Evolutionary conservation across 352 stramenopile species (phyloP).

Genomic region (Globisporangium paddicum): DNA sequence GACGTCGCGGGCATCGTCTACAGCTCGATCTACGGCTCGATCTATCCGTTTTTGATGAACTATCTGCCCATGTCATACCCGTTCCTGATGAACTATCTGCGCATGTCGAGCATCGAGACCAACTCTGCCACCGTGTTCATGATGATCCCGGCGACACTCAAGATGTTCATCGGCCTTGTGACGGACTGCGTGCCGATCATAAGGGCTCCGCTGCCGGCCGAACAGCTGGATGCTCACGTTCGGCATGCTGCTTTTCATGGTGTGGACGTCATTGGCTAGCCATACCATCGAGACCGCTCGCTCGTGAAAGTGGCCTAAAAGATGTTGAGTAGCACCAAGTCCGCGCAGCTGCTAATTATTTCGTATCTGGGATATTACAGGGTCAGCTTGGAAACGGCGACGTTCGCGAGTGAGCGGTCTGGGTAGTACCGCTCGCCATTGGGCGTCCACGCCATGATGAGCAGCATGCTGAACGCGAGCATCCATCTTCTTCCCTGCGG

Average conservation of each 20-base stretch:
- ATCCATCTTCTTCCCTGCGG: no score
- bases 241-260: constrained; percentile 14
- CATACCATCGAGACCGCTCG: constrained; percentile 13
- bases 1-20: constrained; percentile 18
- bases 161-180: constrained; percentile 29
- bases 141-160: constrained; percentile 23
- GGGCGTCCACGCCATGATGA: constrained; percentile 14
- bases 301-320: constrained; percentile 4
- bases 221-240: constrained; percentile 24
- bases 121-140: constrained; percentile 21
- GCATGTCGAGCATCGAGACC: constrained; percentile 13
- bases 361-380: constrained; percentile 5
- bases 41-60: constrained; percentile 16
- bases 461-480: constrained; percentile 12
- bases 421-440: constrained; percentile 19
- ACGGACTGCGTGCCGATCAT: constrained; percentile 27
- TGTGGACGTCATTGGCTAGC: constrained; percentile 13
- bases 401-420: constrained; percentile 6
- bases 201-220: constrained; percentile 20
- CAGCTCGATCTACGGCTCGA: constrained; percentile 10
- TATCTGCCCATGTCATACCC: no score
- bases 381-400: constrained; percentile 7
- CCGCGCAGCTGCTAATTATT: constrained; percentile 11
- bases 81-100: no score
- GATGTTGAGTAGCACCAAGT: constrained; percentile 13